A percentile compares a stretch with the other conserved stretches of the same genome.
Conservation (phyloP, 805 yeast species). For the Osmozyma mogii region DNA sequence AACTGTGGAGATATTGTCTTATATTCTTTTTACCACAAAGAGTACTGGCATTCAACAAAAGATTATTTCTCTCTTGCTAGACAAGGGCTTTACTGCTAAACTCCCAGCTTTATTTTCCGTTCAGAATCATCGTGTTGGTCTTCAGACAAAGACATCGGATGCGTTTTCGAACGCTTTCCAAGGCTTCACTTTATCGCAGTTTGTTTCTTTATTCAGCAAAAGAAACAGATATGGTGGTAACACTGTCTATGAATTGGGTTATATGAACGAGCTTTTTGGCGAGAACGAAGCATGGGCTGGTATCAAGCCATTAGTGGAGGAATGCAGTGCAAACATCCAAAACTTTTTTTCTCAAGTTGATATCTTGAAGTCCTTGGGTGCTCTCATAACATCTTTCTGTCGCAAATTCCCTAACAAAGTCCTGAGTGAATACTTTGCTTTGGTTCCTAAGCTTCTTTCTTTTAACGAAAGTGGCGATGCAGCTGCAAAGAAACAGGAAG, state of each 20-base stretch:
- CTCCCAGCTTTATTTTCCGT: slow-evolving; percentile 31
- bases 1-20: slow-evolving; percentile 68
- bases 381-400: slow-evolving; percentile 61
- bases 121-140: slow-evolving; percentile 36
- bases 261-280: slow-evolving; percentile 54
- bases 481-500: slow-evolving; percentile 36
- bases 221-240: slow-evolving; percentile 44
- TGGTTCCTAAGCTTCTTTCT: slow-evolving; percentile 43
- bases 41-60: slow-evolving; percentile 31
- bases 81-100: slow-evolving; percentile 25
- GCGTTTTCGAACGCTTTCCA: slow-evolving; percentile 47
- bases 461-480: slow-evolving; percentile 45
- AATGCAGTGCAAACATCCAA: slow-evolving; percentile 58
- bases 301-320: slow-evolving; percentile 42
- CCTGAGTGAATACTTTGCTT: slow-evolving; percentile 12
- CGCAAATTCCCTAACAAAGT: slow-evolving; percentile 24
- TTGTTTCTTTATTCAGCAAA: slow-evolving; percentile 39
- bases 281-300: slow-evolving; percentile 24
- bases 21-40: slow-evolving; percentile 55
- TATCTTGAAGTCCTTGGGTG: slow-evolving; percentile 72
- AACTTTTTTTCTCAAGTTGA: slow-evolving; percentile 57
- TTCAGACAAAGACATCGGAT: slow-evolving; percentile 38
- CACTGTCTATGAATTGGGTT: slow-evolving; percentile 48
- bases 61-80: slow-evolving; percentile 36
- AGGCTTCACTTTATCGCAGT: slow-evolving; percentile 38